Conservation (phyloP, 83 land plant genomes). For the Diphasiastrum complanatum region DNA sequence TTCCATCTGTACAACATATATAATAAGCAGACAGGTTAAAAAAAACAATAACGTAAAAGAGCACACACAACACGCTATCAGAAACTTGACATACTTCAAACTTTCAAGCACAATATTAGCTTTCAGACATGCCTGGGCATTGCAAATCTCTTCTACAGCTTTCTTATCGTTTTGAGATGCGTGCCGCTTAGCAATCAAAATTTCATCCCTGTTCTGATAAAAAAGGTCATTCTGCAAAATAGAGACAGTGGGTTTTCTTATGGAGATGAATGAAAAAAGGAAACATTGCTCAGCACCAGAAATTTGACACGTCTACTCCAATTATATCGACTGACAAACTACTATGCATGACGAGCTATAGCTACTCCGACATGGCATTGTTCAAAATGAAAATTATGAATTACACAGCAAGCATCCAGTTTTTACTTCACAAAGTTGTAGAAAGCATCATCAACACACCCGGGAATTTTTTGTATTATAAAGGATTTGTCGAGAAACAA, state of each 20-base stretch:
- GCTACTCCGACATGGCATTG: no score
- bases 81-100: neutral
- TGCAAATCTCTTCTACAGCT: conserved; percentile 39
- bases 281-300: neutral
- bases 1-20: conserved; percentile 43
- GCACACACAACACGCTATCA: neutral
- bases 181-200: conserved; percentile 30
- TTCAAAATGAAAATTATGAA: no score
- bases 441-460: no score
- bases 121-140: conserved; percentile 40
- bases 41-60: neutral
- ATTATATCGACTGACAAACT: no score
- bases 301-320: neutral
- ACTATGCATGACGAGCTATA: no score
- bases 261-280: no score
- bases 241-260: no score
- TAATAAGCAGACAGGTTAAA: neutral
- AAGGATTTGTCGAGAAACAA: conserved; percentile 31
- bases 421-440: no score
- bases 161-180: conserved; percentile 35
- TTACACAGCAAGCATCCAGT: no score
- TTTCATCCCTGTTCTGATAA: conserved; percentile 41
- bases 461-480: conserved; percentile 37
- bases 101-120: neutral
- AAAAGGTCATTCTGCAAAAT: conserved; percentile 46